A percentile compares a stretch with the other conserved stretches of the same genome.
These are phyloP conservation scores for Allantophomopsis cytisporea DNA, from an alignment of 2,329 filamentous ascomycete species.

Conservation along the genomic window DNA sequence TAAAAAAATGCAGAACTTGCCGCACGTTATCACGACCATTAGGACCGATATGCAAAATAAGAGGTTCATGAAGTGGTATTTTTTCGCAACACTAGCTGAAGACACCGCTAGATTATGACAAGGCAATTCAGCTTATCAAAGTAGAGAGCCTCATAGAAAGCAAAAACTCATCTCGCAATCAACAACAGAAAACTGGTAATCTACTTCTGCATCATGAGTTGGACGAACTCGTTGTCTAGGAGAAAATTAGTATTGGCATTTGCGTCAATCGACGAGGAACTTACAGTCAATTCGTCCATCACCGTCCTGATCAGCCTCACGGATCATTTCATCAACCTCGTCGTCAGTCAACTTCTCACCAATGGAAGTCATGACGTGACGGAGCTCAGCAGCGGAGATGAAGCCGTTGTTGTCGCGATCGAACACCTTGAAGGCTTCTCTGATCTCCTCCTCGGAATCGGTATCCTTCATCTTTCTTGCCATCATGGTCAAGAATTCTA, in stretches of 20 bases:
- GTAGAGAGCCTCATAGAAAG: not conserved
- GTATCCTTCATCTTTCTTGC: slow-evolving; percentile 91
- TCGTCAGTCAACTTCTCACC: slow-evolving; percentile 85
- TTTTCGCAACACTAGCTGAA: too few relatives aligned
- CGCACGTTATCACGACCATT: too few relatives aligned
- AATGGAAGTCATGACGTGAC: slow-evolving; percentile 86
- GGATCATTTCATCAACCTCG: slow-evolving; percentile 88
- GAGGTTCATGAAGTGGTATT: too few relatives aligned
- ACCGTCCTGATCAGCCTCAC: slow-evolving; percentile 80
- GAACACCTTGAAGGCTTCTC: slow-evolving; percentile 81
- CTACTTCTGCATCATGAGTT: slow-evolving; percentile 94
- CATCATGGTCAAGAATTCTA: slow-evolving; percentile 91
- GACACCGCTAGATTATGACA: too few relatives aligned
- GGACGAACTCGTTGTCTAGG: slow-evolving; percentile 80
- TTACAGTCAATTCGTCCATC: slow-evolving; percentile 81
- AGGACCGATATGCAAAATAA: too few relatives aligned
- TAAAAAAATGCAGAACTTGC: too few relatives aligned
- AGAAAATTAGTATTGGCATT: slow-evolving; percentile 12
- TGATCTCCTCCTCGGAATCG: slow-evolving; percentile 81
- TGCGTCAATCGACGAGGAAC: slow-evolving; percentile 17
- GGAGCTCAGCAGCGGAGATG: slow-evolving; percentile 77
- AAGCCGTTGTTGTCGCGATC: slow-evolving; percentile 88
- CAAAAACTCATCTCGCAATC: slow-evolving; percentile 1
- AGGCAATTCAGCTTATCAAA: too few relatives aligned
- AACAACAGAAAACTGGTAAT: too few relatives aligned